Evolutionary conservation across 805 yeast species (phyloP).

Genomic region (Kodamaea kakaduensis): DNA sequence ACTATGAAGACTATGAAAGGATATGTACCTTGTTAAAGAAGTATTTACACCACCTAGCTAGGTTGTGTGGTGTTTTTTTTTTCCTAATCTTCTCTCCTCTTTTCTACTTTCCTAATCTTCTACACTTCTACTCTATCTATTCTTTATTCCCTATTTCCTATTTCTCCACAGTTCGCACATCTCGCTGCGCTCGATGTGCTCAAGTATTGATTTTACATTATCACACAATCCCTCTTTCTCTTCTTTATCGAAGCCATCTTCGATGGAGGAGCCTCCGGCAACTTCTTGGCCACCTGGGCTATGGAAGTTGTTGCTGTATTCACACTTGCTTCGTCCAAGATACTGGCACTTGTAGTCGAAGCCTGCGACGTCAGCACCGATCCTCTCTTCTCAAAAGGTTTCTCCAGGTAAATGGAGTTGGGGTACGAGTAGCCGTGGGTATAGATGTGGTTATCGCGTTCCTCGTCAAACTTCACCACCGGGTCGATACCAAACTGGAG

Average conservation of each 20-base stretch:
- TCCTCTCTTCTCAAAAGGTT: slow-evolving; percentile 9
- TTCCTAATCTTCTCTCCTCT: too few relatives aligned
- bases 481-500: slow-evolving; percentile 60
- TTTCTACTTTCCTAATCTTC: too few relatives aligned
- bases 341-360: slow-evolving; percentile 2
- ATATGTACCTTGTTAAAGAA: too few relatives aligned
- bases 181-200: too few relatives aligned
- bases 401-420: slow-evolving; percentile 3
- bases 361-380: slow-evolving; percentile 7
- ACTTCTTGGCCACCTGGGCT: slow-evolving; percentile 3
- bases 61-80: too few relatives aligned
- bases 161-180: too few relatives aligned
- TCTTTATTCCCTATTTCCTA: too few relatives aligned
- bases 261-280: neutral
- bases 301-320: slow-evolving; percentile 5
- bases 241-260: slow-evolving; percentile 17
- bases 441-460: slow-evolving; percentile 4
- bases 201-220: slow-evolving; percentile 18
- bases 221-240: slow-evolving; percentile 29
- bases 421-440: slow-evolving; percentile 4
- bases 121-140: too few relatives aligned
- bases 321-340: slow-evolving; percentile 3
- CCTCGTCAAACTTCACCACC: slow-evolving; percentile 17
- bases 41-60: too few relatives aligned
- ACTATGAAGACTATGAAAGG: too few relatives aligned